phyloP scores from a whole-genome alignment of 2,329 filamentous ascomycete genomes.

The Alternaria novae-zelandiae region DNA sequence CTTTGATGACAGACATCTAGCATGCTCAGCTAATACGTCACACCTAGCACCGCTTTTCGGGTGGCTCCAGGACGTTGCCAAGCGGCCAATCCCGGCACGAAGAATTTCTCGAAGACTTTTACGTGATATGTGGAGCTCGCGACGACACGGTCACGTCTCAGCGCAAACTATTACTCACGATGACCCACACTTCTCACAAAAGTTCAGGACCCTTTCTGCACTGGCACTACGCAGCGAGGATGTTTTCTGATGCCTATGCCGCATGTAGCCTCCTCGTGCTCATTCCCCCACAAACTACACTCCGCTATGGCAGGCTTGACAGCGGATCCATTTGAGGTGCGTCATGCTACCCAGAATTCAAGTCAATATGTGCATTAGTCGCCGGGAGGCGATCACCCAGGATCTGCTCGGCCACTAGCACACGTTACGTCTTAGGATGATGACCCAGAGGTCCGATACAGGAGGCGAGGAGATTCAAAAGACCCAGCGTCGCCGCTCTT shows the following conservation, averaged over 20 bases:
- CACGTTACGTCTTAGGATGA: constrained; percentile 25
- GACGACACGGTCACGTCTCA: constrained; percentile 26
- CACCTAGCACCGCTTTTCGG: constrained; percentile 10
- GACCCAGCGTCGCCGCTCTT: constrained; percentile 14
- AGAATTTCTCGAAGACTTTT: constrained; percentile 40
- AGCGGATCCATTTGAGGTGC: constrained; percentile 4
- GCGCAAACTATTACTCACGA: constrained; percentile 36
- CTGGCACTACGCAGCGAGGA: constrained; percentile 10
- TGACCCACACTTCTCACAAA: constrained; percentile 34
- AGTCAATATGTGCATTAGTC: neutral
- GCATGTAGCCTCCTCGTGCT: constrained; percentile 23
- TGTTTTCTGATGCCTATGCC: constrained; percentile 17
- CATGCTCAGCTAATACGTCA: neutral
- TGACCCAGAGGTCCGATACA: constrained; percentile 34
- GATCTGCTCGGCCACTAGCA: constrained; percentile 33
- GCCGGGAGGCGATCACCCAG: constrained; percentile 25
- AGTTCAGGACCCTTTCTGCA: constrained; percentile 15
- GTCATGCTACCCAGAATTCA: constrained; percentile 5
- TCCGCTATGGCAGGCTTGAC: constrained; percentile 24
- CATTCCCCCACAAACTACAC: constrained; percentile 33
- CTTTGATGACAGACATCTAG: neutral
- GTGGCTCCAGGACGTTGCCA: constrained; percentile 23
- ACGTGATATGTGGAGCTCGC: constrained; percentile 39
- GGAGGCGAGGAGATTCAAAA: constrained; percentile 31
- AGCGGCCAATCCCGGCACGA: constrained; percentile 25